Conservation (phyloP, 2,329 filamentous ascomycete species). For the Phyllosticta citribraziliensis region DNA sequence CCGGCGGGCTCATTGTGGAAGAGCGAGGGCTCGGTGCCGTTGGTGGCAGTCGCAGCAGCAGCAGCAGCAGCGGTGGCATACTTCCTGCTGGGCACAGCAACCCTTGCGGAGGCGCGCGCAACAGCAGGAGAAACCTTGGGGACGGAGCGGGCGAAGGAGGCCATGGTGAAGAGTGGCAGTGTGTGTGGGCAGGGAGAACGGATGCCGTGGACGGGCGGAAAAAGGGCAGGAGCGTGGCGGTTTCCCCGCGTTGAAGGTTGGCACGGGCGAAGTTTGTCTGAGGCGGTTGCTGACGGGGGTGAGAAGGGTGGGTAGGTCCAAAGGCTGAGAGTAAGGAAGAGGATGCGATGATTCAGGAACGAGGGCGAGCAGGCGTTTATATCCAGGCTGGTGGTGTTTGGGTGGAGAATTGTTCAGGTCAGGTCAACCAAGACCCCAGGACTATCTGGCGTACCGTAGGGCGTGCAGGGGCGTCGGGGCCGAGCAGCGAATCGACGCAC, state of each 20-base stretch:
- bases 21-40: slow-evolving; percentile 36
- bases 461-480: neutral
- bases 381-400: neutral
- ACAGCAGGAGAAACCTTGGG: slow-evolving; percentile 15
- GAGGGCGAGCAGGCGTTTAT: neutral
- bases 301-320: neutral
- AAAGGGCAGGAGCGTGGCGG: neutral
- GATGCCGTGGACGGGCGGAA: slow-evolving; percentile 1
- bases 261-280: neutral
- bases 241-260: neutral
- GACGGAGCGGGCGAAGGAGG: slow-evolving; percentile 22
- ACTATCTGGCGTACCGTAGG: neutral
- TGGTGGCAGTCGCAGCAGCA: slow-evolving; percentile 18
- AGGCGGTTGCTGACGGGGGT: neutral
- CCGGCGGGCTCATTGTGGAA: slow-evolving; percentile 49
- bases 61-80: slow-evolving; percentile 25
- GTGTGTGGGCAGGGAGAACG: neutral
- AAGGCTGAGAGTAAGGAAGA: neutral
- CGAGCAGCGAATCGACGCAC: neutral
- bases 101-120: slow-evolving; percentile 14
- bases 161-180: slow-evolving; percentile 16
- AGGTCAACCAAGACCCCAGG: neutral
- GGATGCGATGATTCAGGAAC: neutral
- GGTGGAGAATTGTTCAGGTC: neutral
- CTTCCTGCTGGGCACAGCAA: slow-evolving; percentile 17